Evolutionary conservation across 2,329 filamentous ascomycete genomes (phyloP).

Genomic region (Colletotrichum sublineola): DNA sequence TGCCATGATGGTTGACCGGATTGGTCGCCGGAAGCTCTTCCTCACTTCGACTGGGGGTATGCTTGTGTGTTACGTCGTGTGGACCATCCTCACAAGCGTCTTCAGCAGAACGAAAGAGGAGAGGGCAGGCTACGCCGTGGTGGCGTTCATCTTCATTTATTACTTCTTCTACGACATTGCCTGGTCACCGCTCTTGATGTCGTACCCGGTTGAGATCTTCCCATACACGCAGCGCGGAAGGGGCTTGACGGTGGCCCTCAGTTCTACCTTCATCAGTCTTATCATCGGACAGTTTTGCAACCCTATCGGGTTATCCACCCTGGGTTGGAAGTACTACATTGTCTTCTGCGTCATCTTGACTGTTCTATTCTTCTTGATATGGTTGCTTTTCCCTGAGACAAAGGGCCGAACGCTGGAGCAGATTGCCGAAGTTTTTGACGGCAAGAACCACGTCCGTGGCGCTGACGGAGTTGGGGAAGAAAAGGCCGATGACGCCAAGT

Average conservation of each 20-base stretch:
- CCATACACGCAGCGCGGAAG: conserved; percentile 42
- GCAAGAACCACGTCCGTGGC: conserved; percentile 29
- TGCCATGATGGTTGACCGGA: conserved; percentile 59
- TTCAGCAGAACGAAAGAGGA: conserved; percentile 13
- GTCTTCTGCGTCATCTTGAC: conserved; percentile 44
- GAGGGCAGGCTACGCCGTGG: conserved; percentile 43
- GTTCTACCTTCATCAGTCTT: conserved; percentile 47
- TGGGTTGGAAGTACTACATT: conserved; percentile 46
- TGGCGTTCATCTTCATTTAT: conserved; percentile 43
- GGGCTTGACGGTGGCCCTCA: conserved; percentile 40
- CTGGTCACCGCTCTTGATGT: conserved; percentile 37
- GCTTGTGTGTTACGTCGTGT: conserved; percentile 46
- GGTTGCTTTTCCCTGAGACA: conserved; percentile 48
- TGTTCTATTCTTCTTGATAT: conserved; percentile 43
- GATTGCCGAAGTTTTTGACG: conserved; percentile 43
- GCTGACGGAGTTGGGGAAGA: neutral
- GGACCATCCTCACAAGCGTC: conserved; percentile 43
- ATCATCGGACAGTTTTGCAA: conserved; percentile 55
- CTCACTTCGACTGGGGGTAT: conserved; percentile 53
- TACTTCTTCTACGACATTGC: conserved; percentile 43
- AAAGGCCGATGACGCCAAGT: conserved; percentile 17
- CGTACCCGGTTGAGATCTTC: conserved; percentile 44
- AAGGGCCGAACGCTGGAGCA: conserved; percentile 46
- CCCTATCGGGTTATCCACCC: conserved; percentile 56
- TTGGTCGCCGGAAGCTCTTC: conserved; percentile 57